Percentiles rank a stretch among this genome's conserved stretches.
Evolutionary conservation across 2,329 filamentous ascomycete species (phyloP).

Genomic region (Dothideomycetes sp.): DNA sequence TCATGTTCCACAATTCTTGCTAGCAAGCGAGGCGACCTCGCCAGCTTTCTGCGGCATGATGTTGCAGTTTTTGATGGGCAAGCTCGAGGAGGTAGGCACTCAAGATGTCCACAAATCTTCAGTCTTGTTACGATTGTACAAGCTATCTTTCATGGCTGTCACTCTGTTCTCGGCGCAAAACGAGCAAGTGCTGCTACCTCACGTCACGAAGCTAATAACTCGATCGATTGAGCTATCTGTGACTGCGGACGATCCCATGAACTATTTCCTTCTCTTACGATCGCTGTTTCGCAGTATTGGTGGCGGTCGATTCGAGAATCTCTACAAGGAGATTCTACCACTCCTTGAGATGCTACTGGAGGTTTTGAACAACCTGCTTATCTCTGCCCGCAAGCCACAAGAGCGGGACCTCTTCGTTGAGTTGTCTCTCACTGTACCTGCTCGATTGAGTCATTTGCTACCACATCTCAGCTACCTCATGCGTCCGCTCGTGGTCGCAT

Average conservation of each 20-base stretch:
- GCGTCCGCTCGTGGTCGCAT: constrained; percentile 89
- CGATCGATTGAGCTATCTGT: constrained; percentile 95
- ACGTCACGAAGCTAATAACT: constrained; percentile 94
- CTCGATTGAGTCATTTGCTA: constrained; percentile 82
- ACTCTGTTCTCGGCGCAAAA: constrained; percentile 92
- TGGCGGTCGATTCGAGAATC: constrained; percentile 89
- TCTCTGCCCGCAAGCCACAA: constrained; percentile 78
- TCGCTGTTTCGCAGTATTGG: constrained; percentile 95
- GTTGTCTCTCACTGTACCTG: constrained; percentile 89
- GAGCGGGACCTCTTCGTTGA: constrained; percentile 97
- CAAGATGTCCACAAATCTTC: constrained; percentile 86
- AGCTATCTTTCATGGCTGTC: constrained; percentile 98
- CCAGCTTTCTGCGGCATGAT: constrained; percentile 98
- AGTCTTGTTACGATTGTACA: constrained; percentile 87
- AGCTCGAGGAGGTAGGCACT: constrained; percentile 88
- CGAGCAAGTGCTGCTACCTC: constrained; percentile 86
- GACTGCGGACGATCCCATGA: constrained; percentile 93
- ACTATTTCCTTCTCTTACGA: constrained; percentile 88
- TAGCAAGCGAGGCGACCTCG: constrained; percentile 96
- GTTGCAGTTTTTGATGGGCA: constrained; percentile 91
- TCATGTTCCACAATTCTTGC: constrained; percentile 94
- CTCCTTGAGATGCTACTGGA: constrained; percentile 95
- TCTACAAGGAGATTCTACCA: constrained; percentile 96
- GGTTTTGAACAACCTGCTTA: constrained; percentile 86
- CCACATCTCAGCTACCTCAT: constrained; percentile 95